Conservation (phyloP, 164 flowering plant genomes). For the Saururus chinensis region DNA sequence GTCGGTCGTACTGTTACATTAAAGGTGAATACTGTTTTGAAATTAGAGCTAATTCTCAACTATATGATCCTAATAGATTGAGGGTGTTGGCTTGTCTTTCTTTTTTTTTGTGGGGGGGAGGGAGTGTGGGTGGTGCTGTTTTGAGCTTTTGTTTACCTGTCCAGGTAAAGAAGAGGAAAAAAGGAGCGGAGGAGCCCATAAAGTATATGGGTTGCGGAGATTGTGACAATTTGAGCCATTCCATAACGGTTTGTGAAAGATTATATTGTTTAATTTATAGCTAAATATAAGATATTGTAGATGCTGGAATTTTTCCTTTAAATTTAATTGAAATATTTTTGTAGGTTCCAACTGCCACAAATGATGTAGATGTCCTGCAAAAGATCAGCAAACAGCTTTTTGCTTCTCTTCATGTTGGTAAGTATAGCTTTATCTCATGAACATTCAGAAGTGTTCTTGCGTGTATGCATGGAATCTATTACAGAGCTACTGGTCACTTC, state of each 20-base stretch:
- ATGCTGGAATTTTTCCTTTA: too few relatives aligned
- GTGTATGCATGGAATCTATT: too few relatives aligned
- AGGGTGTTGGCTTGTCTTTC: neutral
- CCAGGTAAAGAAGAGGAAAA: constrained; percentile 78
- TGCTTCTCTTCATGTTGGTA: constrained; percentile 60
- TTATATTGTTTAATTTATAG: neutral
- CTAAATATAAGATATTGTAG: too few relatives aligned
- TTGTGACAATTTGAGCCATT: constrained; percentile 90
- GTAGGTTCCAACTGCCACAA: constrained; percentile 81
- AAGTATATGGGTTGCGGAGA: constrained; percentile 94
- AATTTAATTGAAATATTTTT: too few relatives aligned
- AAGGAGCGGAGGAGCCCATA: constrained; percentile 73
- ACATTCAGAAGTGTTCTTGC: neutral
- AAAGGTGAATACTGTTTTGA: constrained; percentile 32
- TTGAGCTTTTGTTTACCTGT: neutral
- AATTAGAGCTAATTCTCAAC: neutral
- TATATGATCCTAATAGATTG: neutral
- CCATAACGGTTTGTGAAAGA: constrained; percentile 52
- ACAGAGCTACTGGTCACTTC: neutral
- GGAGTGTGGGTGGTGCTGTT: too few relatives aligned
- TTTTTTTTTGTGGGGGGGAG: too few relatives aligned
- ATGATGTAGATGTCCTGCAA: constrained; percentile 65
- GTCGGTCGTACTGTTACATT: constrained; percentile 77
- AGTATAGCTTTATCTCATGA: neutral
- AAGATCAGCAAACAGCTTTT: constrained; percentile 81